phyloP scores from a whole-genome alignment of 2,329 filamentous ascomycete species.

The Penicillium sp. region DNA sequence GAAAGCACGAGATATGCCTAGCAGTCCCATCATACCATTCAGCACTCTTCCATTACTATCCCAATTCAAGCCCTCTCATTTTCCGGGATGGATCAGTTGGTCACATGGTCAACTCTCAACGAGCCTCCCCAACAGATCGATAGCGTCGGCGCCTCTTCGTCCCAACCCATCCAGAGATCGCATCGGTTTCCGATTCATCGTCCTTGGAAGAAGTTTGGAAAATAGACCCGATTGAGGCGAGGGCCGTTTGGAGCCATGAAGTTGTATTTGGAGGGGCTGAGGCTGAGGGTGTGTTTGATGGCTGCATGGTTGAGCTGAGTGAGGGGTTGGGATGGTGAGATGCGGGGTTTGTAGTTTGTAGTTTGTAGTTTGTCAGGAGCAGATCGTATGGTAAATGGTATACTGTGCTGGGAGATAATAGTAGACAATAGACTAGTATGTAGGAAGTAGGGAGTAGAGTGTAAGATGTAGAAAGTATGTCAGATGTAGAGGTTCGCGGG shows the following conservation, averaged over 20 bases:
- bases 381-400: neutral
- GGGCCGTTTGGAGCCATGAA: slow-evolving; percentile 12
- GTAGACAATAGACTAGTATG: neutral
- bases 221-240: slow-evolving; percentile 13
- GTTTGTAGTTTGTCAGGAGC: neutral
- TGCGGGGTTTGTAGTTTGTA: neutral
- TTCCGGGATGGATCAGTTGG: neutral
- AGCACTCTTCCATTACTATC: neutral
- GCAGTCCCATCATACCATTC: neutral
- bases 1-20: neutral
- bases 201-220: slow-evolving; percentile 3
- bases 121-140: slow-evolving; percentile 20
- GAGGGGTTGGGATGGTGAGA: neutral
- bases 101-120: slow-evolving; percentile 2
- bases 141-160: slow-evolving; percentile 15
- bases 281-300: neutral
- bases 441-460: neutral
- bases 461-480: neutral
- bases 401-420: neutral
- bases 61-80: neutral
- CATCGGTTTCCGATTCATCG: slow-evolving; percentile 16
- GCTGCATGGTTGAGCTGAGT: neutral
- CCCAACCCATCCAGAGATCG: slow-evolving; percentile 23
- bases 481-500: neutral
- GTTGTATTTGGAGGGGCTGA: neutral